A percentile compares a stretch with the other conserved stretches of the same genome.
Conservation (phyloP, 1,284 basidiomycete genomes). For the Cerrena zonata region DNA sequence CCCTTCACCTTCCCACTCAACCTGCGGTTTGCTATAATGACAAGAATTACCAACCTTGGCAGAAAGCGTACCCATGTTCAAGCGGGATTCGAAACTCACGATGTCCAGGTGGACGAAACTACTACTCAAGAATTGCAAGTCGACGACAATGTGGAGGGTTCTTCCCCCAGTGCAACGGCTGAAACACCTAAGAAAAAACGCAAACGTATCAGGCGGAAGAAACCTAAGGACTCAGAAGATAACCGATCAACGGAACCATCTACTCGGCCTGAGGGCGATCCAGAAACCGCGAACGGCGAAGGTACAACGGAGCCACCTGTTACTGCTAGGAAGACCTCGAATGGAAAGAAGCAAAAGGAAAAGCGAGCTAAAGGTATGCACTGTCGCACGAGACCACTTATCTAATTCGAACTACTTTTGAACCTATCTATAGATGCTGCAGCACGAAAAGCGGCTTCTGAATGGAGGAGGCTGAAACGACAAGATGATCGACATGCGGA, state of each 20-base stretch:
- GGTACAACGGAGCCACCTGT: slow-evolving; percentile 21
- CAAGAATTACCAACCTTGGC: slow-evolving; percentile 65
- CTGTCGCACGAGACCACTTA: not conserved
- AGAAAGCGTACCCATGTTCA: slow-evolving; percentile 68
- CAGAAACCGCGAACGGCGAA: slow-evolving; percentile 21
- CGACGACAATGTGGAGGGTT: not conserved
- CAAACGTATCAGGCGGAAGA: slow-evolving; percentile 35
- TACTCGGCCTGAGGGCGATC: slow-evolving; percentile 20
- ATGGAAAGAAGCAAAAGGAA: slow-evolving; percentile 28
- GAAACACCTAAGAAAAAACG: slow-evolving; percentile 37
- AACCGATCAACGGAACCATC: slow-evolving; percentile 10
- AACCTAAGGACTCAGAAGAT: slow-evolving; percentile 9
- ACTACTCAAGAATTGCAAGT: slow-evolving; percentile 8
- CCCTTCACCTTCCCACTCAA: not conserved
- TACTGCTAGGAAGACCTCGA: slow-evolving; percentile 25
- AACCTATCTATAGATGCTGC: slow-evolving; percentile 14
- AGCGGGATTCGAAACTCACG: slow-evolving; percentile 44
- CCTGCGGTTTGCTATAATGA: slow-evolving; percentile 40
- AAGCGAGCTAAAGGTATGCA: slow-evolving; percentile 18
- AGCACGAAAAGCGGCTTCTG: slow-evolving; percentile 35
- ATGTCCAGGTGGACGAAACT: slow-evolving; percentile 4
- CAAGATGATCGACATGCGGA: slow-evolving; percentile 52
- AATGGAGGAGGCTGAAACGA: slow-evolving; percentile 63
- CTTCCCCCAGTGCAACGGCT: slow-evolving; percentile 6
- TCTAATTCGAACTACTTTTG: not conserved